Conservation (phyloP, 331 rosid species). For the Quercus tomentella region DNA sequence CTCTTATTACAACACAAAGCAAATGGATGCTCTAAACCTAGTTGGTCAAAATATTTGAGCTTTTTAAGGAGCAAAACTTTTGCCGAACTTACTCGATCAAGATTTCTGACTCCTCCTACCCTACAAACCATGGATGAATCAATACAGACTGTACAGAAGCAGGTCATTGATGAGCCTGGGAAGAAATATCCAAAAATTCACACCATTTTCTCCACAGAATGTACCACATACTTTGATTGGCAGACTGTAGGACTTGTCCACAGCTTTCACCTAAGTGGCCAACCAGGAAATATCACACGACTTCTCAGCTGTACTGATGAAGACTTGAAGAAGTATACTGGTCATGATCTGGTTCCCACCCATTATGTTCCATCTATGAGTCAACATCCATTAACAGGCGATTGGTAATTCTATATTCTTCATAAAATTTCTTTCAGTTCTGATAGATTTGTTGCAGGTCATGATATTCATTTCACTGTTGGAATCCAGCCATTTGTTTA, state of each 20-base stretch:
- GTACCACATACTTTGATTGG: slow-evolving; percentile 89
- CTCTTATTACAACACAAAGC: slow-evolving; percentile 74
- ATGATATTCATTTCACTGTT: slow-evolving; percentile 7
- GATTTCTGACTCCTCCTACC: slow-evolving; percentile 60
- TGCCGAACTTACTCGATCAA: slow-evolving; percentile 74
- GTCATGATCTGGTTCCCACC: slow-evolving; percentile 88
- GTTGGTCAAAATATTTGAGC: slow-evolving; percentile 82
- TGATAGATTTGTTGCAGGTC: neutral
- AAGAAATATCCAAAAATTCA: slow-evolving; percentile 73
- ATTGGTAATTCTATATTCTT: slow-evolving; percentile 61
- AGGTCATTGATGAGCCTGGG: slow-evolving; percentile 27
- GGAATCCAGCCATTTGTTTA: neutral
- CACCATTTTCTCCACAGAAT: slow-evolving; percentile 88
- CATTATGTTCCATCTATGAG: slow-evolving; percentile 97
- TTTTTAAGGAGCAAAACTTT: slow-evolving; percentile 79
- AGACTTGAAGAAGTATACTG: slow-evolving; percentile 65
- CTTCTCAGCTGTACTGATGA: slow-evolving; percentile 90
- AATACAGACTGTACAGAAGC: slow-evolving; percentile 13
- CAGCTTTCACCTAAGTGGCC: slow-evolving; percentile 82
- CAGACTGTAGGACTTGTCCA: slow-evolving; percentile 95
- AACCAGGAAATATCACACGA: slow-evolving; percentile 94
- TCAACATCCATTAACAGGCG: slow-evolving; percentile 90
- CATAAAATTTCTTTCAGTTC: neutral
- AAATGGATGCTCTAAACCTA: slow-evolving; percentile 79
- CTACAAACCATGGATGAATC: slow-evolving; percentile 49